Evolutionary conservation across 2,329 filamentous ascomycete species (phyloP).

Genomic region (Sarocladium oryzae): DNA sequence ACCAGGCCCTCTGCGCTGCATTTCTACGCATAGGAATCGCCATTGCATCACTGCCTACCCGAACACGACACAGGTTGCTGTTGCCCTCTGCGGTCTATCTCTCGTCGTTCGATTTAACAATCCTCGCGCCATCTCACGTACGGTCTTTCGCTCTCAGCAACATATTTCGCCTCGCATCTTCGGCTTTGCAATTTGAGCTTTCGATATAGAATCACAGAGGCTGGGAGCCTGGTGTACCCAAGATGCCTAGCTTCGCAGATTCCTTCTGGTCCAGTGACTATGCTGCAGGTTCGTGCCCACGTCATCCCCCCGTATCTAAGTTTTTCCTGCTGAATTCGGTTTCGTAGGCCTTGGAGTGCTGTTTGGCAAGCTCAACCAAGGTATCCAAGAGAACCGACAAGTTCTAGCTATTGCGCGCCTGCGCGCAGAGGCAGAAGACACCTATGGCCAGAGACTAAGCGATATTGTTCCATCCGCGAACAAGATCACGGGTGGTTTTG

Average conservation of each 20-base stretch:
- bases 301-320: not conserved
- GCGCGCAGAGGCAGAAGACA: constrained; percentile 91
- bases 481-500: constrained; percentile 76
- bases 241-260: constrained; percentile 84
- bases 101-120: not conserved
- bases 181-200: not conserved
- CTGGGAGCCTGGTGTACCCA: constrained; percentile 19
- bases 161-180: not conserved
- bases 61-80: not conserved
- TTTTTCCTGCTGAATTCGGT: constrained; percentile 12
- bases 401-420: constrained; percentile 84
- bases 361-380: constrained; percentile 95
- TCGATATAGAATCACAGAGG: not conserved
- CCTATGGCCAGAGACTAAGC: constrained; percentile 72
- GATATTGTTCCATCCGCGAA: constrained; percentile 80
- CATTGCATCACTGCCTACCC: constrained; percentile 4
- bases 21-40: not conserved
- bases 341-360: constrained; percentile 74
- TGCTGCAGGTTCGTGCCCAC: constrained; percentile 64
- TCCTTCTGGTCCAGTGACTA: constrained; percentile 99
- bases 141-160: not conserved
- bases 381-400: constrained; percentile 91
- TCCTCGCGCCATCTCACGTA: not conserved
- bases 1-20: not conserved
- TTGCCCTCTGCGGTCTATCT: not conserved